These are phyloP conservation scores for Collariella sp. DNA, from an alignment of 495 filamentous ascomycete genomes.

Conservation along the genomic window DNA sequence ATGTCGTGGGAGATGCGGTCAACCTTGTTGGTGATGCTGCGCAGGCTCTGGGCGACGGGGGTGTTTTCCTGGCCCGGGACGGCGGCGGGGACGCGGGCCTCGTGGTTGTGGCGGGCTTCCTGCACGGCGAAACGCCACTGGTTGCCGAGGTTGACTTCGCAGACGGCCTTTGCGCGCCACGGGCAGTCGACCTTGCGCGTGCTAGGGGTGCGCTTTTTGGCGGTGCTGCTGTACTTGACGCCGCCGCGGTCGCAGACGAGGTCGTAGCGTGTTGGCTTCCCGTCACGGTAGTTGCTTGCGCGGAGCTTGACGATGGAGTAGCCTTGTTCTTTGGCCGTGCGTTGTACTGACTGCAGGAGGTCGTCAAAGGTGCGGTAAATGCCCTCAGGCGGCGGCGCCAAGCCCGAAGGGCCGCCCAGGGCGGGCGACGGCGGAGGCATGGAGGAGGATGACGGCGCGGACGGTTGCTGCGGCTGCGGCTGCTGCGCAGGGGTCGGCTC, in stretches of 20 bases:
- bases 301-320: slow-evolving; percentile 45
- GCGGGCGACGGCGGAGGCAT: slow-evolving; percentile 29
- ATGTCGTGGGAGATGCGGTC: slow-evolving; percentile 41
- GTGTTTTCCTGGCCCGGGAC: slow-evolving; percentile 38
- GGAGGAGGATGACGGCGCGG: slow-evolving; percentile 20
- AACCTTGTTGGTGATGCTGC: slow-evolving; percentile 39
- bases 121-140: slow-evolving; percentile 45
- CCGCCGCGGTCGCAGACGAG: slow-evolving; percentile 45
- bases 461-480: slow-evolving; percentile 8
- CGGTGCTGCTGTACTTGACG: slow-evolving; percentile 46
- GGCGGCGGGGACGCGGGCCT: slow-evolving; percentile 35
- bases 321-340: slow-evolving; percentile 41
- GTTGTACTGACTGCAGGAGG: slow-evolving; percentile 36
- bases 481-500: slow-evolving; percentile 17
- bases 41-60: slow-evolving; percentile 38
- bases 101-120: slow-evolving; percentile 41
- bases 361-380: slow-evolving; percentile 41
- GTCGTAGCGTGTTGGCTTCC: slow-evolving; percentile 44
- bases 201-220: slow-evolving; percentile 45
- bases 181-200: slow-evolving; percentile 47
- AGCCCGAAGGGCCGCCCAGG: slow-evolving; percentile 13
- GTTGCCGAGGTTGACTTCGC: slow-evolving; percentile 42
- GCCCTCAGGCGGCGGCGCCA: slow-evolving; percentile 41
- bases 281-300: slow-evolving; percentile 44
- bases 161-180: slow-evolving; percentile 45